A percentile compares a stretch with the other conserved stretches of the same genome.
phyloP scores from a whole-genome alignment of 345 rosid genomes.

The Dipteronia dyeriana region DNA sequence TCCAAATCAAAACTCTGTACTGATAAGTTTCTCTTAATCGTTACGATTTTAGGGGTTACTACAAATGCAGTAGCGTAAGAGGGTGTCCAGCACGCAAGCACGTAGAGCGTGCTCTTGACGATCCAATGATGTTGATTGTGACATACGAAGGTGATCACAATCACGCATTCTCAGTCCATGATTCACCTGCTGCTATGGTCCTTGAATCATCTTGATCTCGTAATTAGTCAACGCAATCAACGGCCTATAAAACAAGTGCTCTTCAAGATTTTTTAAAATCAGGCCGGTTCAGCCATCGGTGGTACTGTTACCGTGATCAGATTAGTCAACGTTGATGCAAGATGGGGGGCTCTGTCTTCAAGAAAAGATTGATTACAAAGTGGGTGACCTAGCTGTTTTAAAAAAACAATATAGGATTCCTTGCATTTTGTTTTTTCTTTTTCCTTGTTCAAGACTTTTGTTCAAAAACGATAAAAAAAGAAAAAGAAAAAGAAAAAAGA shows the following conservation, averaged over 20 bases:
- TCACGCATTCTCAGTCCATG: slow-evolving; percentile 42
- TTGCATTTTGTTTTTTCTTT: slow-evolving; percentile 28
- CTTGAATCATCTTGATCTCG: slow-evolving; percentile 53
- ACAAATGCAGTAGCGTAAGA: slow-evolving; percentile 87
- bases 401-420: slow-evolving; percentile 35
- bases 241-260: not conserved
- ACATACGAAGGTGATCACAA: slow-evolving; percentile 90
- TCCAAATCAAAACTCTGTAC: not conserved
- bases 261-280: not conserved
- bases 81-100: slow-evolving; percentile 96
- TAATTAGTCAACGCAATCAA: slow-evolving; percentile 26
- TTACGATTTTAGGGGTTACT: slow-evolving; percentile 62
- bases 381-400: slow-evolving; percentile 23
- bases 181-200: slow-evolving; percentile 43
- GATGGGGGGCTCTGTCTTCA: slow-evolving; percentile 19
- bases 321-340: slow-evolving; percentile 28
- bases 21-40: not conserved
- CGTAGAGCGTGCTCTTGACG: slow-evolving; percentile 83
- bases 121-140: slow-evolving; percentile 74
- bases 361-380: slow-evolving; percentile 13
- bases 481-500: slow-evolving; percentile 1
- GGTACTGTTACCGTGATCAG: not conserved
- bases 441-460: slow-evolving; percentile 23
- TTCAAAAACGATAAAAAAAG: not conserved
- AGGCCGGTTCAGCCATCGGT: slow-evolving; percentile 4